These are phyloP conservation scores for Penicillium turbatum DNA, from an alignment of 495 filamentous ascomycete species.

Conservation along the genomic window DNA sequence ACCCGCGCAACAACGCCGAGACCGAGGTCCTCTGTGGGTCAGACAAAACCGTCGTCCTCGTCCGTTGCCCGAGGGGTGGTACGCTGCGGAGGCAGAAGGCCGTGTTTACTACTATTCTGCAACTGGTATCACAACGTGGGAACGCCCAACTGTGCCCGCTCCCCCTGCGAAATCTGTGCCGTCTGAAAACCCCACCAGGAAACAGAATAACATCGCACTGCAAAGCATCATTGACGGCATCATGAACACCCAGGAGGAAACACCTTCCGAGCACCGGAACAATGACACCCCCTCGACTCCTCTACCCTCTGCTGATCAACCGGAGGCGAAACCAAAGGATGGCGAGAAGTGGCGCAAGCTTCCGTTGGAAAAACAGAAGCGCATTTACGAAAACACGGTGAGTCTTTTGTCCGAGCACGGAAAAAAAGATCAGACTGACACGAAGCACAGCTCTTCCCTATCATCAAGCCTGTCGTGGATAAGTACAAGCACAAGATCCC, in stretches of 20 bases:
- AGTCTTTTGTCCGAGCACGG: constrained; percentile 19
- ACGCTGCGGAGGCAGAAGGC: constrained; percentile 59
- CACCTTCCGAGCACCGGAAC: constrained; percentile 55
- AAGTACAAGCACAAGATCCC: constrained; percentile 81
- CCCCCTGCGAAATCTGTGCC: constrained; percentile 47
- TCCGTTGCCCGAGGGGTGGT: constrained; percentile 76
- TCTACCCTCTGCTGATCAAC: constrained; percentile 46
- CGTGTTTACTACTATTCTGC: constrained; percentile 77
- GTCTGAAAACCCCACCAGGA: constrained; percentile 45
- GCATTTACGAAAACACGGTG: constrained; percentile 88
- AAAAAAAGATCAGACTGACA: constrained; percentile 6
- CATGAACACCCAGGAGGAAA: constrained; percentile 63
- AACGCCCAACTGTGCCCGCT: constrained; percentile 63
- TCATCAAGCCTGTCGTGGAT: constrained; percentile 78
- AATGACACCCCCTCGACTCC: constrained; percentile 45
- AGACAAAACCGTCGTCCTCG: constrained; percentile 48
- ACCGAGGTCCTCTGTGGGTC: constrained; percentile 50
- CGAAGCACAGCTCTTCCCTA: constrained; percentile 64
- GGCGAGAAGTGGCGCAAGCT: constrained; percentile 77
- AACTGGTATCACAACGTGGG: constrained; percentile 73
- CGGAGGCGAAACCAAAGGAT: constrained; percentile 56
- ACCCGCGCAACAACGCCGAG: constrained; percentile 54
- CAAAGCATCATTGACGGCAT: constrained; percentile 85
- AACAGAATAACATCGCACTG: constrained; percentile 58
- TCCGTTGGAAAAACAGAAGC: constrained; percentile 82